Evolutionary conservation across 2,329 filamentous ascomycete genomes (phyloP).

Genomic region (Fusarium sp.): DNA sequence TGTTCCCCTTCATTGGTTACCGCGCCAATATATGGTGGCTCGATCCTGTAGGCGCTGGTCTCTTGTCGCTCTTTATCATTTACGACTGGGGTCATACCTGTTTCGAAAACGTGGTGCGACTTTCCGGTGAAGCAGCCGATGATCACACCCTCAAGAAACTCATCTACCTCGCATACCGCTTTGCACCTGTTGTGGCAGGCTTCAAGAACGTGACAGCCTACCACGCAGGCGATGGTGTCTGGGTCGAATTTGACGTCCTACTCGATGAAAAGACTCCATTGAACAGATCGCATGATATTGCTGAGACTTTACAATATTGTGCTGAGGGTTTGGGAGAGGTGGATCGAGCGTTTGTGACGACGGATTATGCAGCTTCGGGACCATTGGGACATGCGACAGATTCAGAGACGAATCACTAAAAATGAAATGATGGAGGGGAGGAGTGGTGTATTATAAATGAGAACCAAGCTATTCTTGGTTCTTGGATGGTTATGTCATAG

Average conservation of each 20-base stretch:
- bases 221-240: constrained; percentile 52
- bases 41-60: constrained; percentile 69
- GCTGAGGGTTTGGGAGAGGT: constrained; percentile 50
- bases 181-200: constrained; percentile 49
- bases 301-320: constrained; percentile 53
- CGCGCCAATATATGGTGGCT: constrained; percentile 74
- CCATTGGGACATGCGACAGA: constrained; percentile 50
- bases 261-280: constrained; percentile 50
- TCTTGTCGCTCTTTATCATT: constrained; percentile 75
- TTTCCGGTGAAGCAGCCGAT: constrained; percentile 51
- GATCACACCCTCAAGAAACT: constrained; percentile 50
- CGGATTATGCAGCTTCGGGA: constrained; percentile 51
- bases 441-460: background rate
- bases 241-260: constrained; percentile 52
- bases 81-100: constrained; percentile 74
- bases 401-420: constrained; percentile 44
- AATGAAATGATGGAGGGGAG: background rate
- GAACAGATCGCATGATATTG: constrained; percentile 51
- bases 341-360: constrained; percentile 52
- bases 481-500: constrained; percentile 22
- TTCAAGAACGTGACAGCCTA: constrained; percentile 53
- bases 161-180: constrained; percentile 51
- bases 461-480: background rate
- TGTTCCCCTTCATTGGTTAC: constrained; percentile 80
- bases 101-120: constrained; percentile 49